Conservation (phyloP, 192 early-diverging fungal genomes). For the Coemansia pectinata region DNA sequence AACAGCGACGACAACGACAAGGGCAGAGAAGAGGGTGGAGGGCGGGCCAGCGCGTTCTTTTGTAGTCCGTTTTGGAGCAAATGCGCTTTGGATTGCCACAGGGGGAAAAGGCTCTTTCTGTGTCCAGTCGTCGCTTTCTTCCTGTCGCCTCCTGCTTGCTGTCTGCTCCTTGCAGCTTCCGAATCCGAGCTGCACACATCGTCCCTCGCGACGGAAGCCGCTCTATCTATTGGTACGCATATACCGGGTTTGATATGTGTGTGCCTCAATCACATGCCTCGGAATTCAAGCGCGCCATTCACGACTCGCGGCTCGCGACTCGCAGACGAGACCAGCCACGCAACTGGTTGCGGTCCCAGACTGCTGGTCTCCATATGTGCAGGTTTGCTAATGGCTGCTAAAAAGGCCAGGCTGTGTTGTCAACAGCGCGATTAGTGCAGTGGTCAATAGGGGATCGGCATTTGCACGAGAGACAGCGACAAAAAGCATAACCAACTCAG, state of each 20-base stretch:
- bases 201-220: not conserved
- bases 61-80: conserved; percentile 5
- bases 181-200: conserved; percentile 3
- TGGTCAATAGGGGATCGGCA: not conserved
- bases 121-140: not conserved
- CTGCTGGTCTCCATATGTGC: not conserved
- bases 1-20: not conserved
- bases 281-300: not conserved
- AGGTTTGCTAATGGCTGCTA: not conserved
- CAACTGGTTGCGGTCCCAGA: not conserved
- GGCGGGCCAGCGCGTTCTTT: not conserved
- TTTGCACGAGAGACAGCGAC: not conserved
- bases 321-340: not conserved
- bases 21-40: not conserved
- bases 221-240: too few relatives aligned
- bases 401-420: not conserved
- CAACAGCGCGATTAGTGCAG: not conserved
- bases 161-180: conserved; percentile 2
- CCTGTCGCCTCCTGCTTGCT: not conserved
- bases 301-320: not conserved
- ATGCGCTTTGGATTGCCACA: not conserved
- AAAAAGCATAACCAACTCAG: not conserved
- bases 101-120: not conserved
- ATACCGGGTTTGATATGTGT: too few relatives aligned
- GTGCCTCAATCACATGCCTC: not conserved